Conservation (phyloP, 1,284 basidiomycete species). For the Tetrapyrgos nigripes region DNA sequence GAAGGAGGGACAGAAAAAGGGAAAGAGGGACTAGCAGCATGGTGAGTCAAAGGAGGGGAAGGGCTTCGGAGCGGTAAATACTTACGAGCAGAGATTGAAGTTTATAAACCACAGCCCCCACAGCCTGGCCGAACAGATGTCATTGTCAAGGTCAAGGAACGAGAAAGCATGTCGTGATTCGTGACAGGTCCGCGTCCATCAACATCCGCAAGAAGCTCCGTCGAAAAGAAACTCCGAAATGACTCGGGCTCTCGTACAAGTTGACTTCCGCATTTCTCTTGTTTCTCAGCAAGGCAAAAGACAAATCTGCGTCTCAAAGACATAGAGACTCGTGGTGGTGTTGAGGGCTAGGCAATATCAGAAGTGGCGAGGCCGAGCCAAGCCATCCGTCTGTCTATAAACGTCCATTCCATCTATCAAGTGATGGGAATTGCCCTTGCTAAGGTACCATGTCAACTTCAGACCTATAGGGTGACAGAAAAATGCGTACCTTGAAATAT, state of each 20-base stretch:
- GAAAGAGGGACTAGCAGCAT: slow-evolving; percentile 11
- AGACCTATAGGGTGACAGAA: too few species aligned
- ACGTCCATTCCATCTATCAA: neutral
- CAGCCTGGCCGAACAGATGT: neutral
- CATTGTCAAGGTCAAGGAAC: neutral
- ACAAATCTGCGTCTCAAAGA: too few species aligned
- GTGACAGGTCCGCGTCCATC: neutral
- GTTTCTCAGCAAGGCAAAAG: neutral
- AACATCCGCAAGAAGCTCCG: neutral
- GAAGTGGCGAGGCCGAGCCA: neutral
- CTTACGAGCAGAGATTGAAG: neutral
- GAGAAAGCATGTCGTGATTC: neutral
- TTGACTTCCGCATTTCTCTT: neutral
- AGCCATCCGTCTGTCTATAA: neutral
- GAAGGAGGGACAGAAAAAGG: slow-evolving; percentile 10
- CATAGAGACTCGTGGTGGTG: neutral
- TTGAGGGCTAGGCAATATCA: neutral
- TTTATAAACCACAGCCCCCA: neutral
- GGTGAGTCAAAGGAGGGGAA: neutral
- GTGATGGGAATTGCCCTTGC: neutral
- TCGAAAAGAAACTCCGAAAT: neutral
- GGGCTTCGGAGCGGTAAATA: slow-evolving; percentile 10
- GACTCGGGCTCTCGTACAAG: neutral
- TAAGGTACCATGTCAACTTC: too few species aligned
- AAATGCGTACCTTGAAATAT: too few species aligned